These are phyloP conservation scores for Rusavskia elegans DNA, from an alignment of 495 filamentous ascomycete species.

Conservation along the genomic window DNA sequence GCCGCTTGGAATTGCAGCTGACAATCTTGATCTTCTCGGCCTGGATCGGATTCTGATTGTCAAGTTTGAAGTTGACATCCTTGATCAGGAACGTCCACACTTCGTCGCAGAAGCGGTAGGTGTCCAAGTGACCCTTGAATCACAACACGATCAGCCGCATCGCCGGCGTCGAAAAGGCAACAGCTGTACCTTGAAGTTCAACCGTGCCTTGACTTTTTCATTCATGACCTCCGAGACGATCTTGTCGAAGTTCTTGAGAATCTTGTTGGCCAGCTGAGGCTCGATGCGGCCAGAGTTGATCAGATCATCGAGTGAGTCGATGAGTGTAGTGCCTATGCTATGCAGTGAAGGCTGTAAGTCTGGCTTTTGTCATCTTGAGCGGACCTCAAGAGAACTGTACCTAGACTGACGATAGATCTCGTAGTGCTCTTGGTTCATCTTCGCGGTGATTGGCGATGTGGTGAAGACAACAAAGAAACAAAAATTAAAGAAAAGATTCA, in stretches of 20 bases:
- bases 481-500: not conserved
- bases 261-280: constrained; percentile 96
- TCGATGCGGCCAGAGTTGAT: constrained; percentile 88
- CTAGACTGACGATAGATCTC: constrained; percentile 96
- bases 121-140: constrained; percentile 82
- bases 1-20: constrained; percentile 77
- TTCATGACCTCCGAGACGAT: constrained; percentile 74
- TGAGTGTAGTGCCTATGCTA: constrained; percentile 82
- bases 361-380: too few relatives aligned
- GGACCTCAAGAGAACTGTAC: constrained; percentile 31
- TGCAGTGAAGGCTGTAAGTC: constrained; percentile 11
- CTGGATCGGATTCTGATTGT: constrained; percentile 48
- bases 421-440: constrained; percentile 37
- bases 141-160: not conserved
- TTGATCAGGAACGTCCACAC: constrained; percentile 99
- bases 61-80: constrained; percentile 93
- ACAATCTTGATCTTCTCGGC: constrained; percentile 94
- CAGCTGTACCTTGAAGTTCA: constrained; percentile 80
- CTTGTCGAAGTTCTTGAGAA: constrained; percentile 82
- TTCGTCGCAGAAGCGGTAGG: constrained; percentile 99
- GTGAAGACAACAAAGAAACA: not conserved
- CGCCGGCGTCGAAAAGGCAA: not conserved
- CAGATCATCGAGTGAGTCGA: constrained; percentile 90
- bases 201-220: constrained; percentile 75
- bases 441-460: not conserved